A percentile compares a stretch with the other conserved stretches of the same genome.
Evolutionary conservation across 2,329 filamentous ascomycete species (phyloP).

Genomic region (Lecanosticta acicola): DNA sequence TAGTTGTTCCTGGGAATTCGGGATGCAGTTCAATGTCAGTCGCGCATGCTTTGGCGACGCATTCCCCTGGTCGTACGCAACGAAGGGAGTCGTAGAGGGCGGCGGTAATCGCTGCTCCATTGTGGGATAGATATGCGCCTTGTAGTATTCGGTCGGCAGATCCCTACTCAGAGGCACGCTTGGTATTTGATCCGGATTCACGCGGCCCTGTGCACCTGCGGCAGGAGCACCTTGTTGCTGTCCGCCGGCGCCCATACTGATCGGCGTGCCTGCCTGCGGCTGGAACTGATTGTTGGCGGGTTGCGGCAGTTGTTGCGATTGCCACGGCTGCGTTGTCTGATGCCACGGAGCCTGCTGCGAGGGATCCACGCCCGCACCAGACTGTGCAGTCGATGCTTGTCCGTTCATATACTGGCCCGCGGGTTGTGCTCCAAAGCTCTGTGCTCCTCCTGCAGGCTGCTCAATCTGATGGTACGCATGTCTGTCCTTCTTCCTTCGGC

Average conservation of each 20-base stretch:
- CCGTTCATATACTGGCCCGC: constrained; percentile 56
- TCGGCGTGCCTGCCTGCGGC: constrained; percentile 23
- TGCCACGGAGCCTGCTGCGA: constrained; percentile 31
- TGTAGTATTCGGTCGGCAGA: constrained; percentile 72
- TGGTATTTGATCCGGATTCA: constrained; percentile 88
- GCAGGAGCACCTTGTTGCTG: constrained; percentile 21
- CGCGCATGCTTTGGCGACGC: constrained; percentile 90
- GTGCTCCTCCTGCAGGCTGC: constrained; percentile 56
- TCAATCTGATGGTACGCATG: constrained; percentile 89
- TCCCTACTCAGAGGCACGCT: constrained; percentile 85
- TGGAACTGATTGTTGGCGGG: constrained; percentile 15
- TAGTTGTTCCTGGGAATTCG: constrained; percentile 72
- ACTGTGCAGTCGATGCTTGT: constrained; percentile 22
- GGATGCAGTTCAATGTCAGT: constrained; percentile 89
- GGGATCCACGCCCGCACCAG: constrained; percentile 17
- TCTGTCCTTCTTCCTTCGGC: constrained; percentile 78
- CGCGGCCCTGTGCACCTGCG: constrained; percentile 57
- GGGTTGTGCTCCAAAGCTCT: constrained; percentile 64
- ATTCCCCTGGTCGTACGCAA: constrained; percentile 94
- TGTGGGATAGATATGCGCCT: constrained; percentile 84
- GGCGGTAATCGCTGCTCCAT: constrained; percentile 92
- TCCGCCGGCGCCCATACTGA: constrained; percentile 24
- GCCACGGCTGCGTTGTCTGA: constrained; percentile 34
- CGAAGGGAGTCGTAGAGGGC: constrained; percentile 79
- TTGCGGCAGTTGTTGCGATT: constrained; percentile 25